These are phyloP conservation scores for Rubia occidens DNA, from an alignment of 305 asterid genomes.

Conservation along the genomic window DNA sequence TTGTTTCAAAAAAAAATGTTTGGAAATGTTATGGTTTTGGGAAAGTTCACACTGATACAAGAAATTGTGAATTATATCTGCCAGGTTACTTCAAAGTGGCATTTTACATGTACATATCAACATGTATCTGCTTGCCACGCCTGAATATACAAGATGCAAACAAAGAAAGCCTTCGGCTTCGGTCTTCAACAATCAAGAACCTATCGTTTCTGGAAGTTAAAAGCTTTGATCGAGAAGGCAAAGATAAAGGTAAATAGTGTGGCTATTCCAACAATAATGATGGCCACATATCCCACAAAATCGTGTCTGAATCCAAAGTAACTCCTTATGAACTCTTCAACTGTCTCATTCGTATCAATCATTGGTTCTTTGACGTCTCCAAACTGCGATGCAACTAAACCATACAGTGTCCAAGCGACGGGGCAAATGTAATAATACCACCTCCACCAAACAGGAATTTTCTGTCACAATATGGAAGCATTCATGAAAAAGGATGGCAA, in stretches of 20 bases:
- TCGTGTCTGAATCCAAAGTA: slow-evolving; percentile 42
- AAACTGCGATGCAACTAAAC: slow-evolving; percentile 31
- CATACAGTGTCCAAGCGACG: slow-evolving; percentile 29
- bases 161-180: not conserved
- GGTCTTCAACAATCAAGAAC: not conserved
- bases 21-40: too few relatives aligned
- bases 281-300: slow-evolving; percentile 34
- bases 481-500: not conserved
- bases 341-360: slow-evolving; percentile 18
- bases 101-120: not conserved
- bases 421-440: slow-evolving; percentile 29
- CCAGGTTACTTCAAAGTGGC: not conserved
- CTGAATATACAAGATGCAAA: not conserved
- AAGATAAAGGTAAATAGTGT: slow-evolving; percentile 29
- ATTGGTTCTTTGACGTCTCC: slow-evolving; percentile 20
- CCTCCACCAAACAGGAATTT: slow-evolving; percentile 32
- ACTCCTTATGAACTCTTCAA: slow-evolving; percentile 28
- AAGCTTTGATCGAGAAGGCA: slow-evolving; percentile 31
- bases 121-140: not conserved
- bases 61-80: not conserved
- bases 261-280: slow-evolving; percentile 28
- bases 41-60: not conserved
- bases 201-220: slow-evolving; percentile 46
- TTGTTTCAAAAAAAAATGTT: too few relatives aligned
- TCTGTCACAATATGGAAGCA: slow-evolving; percentile 16